phyloP scores from a whole-genome alignment of 1,139 yeast species.

The Suhomyces yuchorum region DNA sequence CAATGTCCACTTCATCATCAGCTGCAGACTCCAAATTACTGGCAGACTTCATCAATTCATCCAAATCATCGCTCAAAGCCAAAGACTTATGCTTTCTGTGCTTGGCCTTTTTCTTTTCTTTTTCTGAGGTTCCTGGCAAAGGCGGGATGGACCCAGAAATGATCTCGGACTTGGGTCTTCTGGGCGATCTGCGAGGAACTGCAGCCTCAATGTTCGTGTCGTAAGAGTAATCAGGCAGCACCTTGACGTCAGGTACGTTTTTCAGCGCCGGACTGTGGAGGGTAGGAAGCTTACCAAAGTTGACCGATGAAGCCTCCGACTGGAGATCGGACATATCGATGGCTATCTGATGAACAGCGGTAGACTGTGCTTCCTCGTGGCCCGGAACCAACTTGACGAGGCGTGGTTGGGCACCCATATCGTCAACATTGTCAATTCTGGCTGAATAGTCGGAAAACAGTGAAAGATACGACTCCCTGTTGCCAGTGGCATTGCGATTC shows the following conservation, averaged over 20 bases:
- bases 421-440: constrained; percentile 20
- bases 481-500: constrained; percentile 2
- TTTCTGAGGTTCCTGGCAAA: constrained; percentile 20
- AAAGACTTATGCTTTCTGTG: constrained; percentile 13
- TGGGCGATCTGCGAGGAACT: constrained; percentile 45
- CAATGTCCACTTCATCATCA: background rate
- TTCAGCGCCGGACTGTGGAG: constrained; percentile 10
- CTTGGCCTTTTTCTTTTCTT: constrained; percentile 10
- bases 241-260: constrained; percentile 5
- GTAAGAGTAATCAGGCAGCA: constrained; percentile 33
- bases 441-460: constrained; percentile 36
- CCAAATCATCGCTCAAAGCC: constrained; percentile 40
- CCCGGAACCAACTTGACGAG: constrained; percentile 15
- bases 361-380: background rate
- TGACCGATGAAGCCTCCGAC: constrained; percentile 19
- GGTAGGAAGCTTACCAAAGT: constrained; percentile 23
- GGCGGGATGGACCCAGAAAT: constrained; percentile 11
- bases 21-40: constrained; percentile 20
- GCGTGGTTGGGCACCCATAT: constrained; percentile 17
- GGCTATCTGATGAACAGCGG: constrained; percentile 1
- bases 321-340: constrained; percentile 12
- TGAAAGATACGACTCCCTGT: constrained; percentile 31
- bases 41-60: constrained; percentile 45
- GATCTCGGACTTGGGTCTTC: constrained; percentile 42
- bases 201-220: constrained; percentile 42